Percentiles rank a stretch among this genome's conserved stretches.
Conservation (phyloP, 352 stramenopile genomes). For the Phytophthora meadii region DNA sequence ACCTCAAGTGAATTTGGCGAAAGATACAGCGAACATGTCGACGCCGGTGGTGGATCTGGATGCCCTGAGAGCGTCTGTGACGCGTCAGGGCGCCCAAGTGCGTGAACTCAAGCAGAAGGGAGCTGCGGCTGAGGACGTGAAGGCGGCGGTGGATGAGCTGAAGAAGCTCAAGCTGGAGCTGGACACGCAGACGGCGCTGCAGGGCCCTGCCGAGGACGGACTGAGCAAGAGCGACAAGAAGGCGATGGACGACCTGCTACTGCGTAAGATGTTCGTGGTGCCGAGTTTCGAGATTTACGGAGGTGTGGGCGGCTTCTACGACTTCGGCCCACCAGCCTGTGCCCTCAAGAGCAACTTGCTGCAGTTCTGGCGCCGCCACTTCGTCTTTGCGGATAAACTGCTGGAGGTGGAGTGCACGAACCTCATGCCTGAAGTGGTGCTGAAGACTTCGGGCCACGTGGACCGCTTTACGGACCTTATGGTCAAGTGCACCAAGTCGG, state of each 20-base stretch:
- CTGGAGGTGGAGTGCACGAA: conserved; percentile 99
- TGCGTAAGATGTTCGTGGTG: conserved; percentile 99
- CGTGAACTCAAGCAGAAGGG: conserved; percentile 98
- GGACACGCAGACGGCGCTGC: conserved; percentile 79
- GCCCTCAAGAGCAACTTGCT: conserved; percentile 98
- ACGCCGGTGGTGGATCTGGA: conserved; percentile 89
- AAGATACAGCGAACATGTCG: conserved; percentile 10
- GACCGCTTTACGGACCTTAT: conserved; percentile 99
- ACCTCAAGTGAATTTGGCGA: conserved; percentile 16
- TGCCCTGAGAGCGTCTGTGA: conserved; percentile 93
- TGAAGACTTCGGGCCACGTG: conserved; percentile 99
- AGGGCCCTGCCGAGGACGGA: conserved; percentile 64
- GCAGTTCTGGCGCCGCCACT: conserved; percentile 97
- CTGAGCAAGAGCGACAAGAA: conserved; percentile 87
- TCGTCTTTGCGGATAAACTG: conserved; percentile 98
- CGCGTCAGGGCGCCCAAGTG: conserved; percentile 95
- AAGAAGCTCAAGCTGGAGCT: conserved; percentile 94
- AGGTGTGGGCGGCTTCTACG: conserved; percentile 98
- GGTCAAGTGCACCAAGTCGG: conserved; percentile 97
- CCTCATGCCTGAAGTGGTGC: conserved; percentile 96
- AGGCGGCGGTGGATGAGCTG: conserved; percentile 92
- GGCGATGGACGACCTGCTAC: conserved; percentile 97
- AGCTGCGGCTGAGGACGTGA: conserved; percentile 83
- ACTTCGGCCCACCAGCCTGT: conserved; percentile 97
- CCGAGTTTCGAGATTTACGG: conserved; percentile 99